Evolutionary conservation across 78 protist genomes (phyloP), one percentile per base, ranked within the genome.

Genomic region (Dictyostelium citrinum): DNA sequence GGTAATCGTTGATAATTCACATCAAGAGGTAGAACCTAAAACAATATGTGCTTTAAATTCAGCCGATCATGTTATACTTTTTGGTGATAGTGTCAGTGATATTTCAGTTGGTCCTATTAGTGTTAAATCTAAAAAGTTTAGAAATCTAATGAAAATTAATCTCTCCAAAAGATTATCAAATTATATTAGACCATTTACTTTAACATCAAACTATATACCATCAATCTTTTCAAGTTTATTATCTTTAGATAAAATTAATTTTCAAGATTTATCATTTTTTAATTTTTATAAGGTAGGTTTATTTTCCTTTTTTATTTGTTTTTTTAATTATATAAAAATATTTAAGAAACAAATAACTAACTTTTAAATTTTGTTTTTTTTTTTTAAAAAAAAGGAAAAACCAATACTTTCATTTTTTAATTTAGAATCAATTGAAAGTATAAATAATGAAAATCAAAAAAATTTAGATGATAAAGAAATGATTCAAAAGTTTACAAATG

Each of bases 11-110:
- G 93, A 88, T 78, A 88, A 88, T 78, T 27, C 72, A 1, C 67
- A 88, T 68, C 85, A 88, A 88, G 93, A 88, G 31, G 49, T 88
- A 17, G 93, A 88, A 35, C 93, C 85, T 31, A 27, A 60, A 37
- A 67, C 93, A 3, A 11, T 88, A n/a, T 24, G 93, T 68, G 67
- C 84, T 3, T 31, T 88, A 1, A 20, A 61, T 17, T 67, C 27
- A 49, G 79, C 86, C 6, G 75, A 68, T 3, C 93, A 78, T 79
- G n/a, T 78, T 35, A 77, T 88, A 20, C 27, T 88, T 5, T n/a
- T 88, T 5, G 76, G 80, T 27, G 86, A 88, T n/a, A 2, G 27
- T 6, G 33, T 67, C 5, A 5, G 79, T 49, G 93, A 88, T 78
- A 78, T 88, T 33, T 55, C 71, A n/a, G 75, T 45, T 35, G 39